These are phyloP conservation scores for Pleoardoris graminearum DNA, from an alignment of 2,329 filamentous ascomycete species.

Conservation along the genomic window DNA sequence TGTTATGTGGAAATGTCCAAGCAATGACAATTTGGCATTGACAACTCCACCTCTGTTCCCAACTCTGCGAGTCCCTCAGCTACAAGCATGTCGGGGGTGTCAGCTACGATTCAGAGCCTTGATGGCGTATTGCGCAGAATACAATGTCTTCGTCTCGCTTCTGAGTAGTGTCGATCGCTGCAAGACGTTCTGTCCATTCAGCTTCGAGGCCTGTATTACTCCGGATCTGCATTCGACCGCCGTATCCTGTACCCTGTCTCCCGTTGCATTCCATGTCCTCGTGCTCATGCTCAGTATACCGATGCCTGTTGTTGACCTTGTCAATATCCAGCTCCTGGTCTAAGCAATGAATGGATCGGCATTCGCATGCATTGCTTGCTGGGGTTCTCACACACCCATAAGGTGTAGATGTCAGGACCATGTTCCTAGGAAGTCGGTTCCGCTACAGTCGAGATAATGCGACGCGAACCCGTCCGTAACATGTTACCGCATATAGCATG, in stretches of 20 bases:
- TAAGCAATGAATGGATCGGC: not conserved
- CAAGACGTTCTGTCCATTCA: not conserved
- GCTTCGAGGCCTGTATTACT: not conserved
- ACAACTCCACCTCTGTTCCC: constrained; percentile 22
- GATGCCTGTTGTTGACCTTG: not conserved
- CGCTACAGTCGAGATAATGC: too few species aligned
- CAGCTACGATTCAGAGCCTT: constrained; percentile 1
- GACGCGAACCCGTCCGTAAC: too few species aligned
- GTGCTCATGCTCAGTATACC: constrained; percentile 1
- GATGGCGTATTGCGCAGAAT: not conserved
- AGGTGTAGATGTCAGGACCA: too few species aligned
- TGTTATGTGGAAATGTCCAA: constrained; percentile 43
- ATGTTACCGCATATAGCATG: too few species aligned
- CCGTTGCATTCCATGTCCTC: not conserved
- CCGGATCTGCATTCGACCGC: not conserved
- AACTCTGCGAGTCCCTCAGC: not conserved
- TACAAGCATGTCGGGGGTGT: constrained; percentile 1
- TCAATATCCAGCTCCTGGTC: not conserved
- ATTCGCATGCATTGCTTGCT: not conserved
- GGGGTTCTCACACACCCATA: not conserved
- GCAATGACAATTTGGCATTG: constrained; percentile 40
- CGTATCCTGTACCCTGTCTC: not conserved
- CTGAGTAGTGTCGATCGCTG: not conserved
- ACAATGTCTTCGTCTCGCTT: not conserved
- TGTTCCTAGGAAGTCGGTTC: too few species aligned